Base-by-base conservation (phyloP, 345 rosid species). In the Euphorbia lathyris region DNA sequence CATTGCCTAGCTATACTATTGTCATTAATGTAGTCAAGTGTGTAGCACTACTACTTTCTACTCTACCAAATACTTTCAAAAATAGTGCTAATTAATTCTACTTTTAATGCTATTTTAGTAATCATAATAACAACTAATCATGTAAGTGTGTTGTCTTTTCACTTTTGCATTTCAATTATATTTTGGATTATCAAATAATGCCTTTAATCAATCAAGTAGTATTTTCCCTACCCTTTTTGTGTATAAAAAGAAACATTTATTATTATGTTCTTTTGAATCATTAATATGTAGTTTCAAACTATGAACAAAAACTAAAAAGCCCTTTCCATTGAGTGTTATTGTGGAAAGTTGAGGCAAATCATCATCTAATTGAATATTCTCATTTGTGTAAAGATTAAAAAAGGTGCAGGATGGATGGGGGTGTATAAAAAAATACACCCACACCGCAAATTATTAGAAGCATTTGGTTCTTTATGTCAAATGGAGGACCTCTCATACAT, bases 101-200 rank as follows among this genome's bases (percentile, higher is more conserved):
- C 48, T 60, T 14, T 26, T 26, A 9, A 67, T 25, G 11, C 50
- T 56, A 10, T 36, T 32, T n/a, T 73, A 34, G 30, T 67, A 50
- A 58, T 78, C 51, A 72, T 75, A n/a, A n/a, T n/a, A 8, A 47
- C 65, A 70, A 52, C 27, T 51, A 57, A 72, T 72, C 70, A 69
- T 53, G 11, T 1, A 12, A 53, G 67, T 70, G 45, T 17, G 80
- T 66, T 78, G 74, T 48, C 56, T 42, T 16, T 47, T 29, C 11
- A 74, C 66, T 34, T 71, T 68, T 60, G 45, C 0, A 20, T 23
- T 19, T 3, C 9, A 10, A 13, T 3, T 27, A 14, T 25, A 52
- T 3, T 36, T 22, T 23, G 32, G 5, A 23, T 56, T 9, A 20
- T n/a, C 23, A 17, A 19, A 51, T 0, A 11, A 51, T 51, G 5